Evolutionary conservation across 2,329 filamentous ascomycete genomes (phyloP).

Genomic region (Hysterium pulicare): DNA sequence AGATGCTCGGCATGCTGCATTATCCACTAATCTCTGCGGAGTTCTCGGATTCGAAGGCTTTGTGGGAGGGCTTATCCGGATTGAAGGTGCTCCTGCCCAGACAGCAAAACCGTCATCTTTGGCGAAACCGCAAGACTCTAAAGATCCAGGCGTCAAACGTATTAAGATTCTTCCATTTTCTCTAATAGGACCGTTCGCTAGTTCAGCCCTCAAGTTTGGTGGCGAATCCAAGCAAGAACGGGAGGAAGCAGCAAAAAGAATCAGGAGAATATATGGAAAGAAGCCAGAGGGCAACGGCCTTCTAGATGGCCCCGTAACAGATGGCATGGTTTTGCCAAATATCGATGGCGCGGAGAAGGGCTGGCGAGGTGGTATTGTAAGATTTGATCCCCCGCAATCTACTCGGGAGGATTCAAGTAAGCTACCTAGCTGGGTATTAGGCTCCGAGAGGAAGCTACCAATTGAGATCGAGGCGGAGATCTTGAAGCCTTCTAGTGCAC

Average conservation of each 20-base stretch:
- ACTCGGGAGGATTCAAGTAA: constrained; percentile 35
- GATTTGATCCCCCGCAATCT: constrained; percentile 62
- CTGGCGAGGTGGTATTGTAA: constrained; percentile 82
- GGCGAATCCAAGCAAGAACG: constrained; percentile 80
- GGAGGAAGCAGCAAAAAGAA: constrained; percentile 69
- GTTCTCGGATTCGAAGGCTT: constrained; percentile 68
- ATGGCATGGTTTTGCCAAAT: constrained; percentile 75
- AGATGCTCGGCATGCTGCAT: constrained; percentile 71
- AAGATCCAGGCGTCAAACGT: constrained; percentile 54
- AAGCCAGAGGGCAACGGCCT: constrained; percentile 56
- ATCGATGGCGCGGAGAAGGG: constrained; percentile 51
- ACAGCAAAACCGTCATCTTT: constrained; percentile 60
- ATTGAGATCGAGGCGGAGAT: constrained; percentile 76
- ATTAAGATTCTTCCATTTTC: constrained; percentile 82
- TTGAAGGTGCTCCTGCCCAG: constrained; percentile 76
- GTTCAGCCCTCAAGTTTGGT: constrained; percentile 75
- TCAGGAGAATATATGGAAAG: constrained; percentile 68
- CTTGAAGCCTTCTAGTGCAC: constrained; percentile 57
- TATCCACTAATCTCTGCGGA: constrained; percentile 74
- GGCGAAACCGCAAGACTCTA: constrained; percentile 35
- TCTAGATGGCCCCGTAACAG: constrained; percentile 80
- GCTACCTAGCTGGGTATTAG: constrained; percentile 66
- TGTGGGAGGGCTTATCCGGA: constrained; percentile 80
- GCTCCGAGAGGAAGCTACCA: constrained; percentile 68
- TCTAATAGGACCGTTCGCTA: constrained; percentile 51